Evolutionary conservation across 2,329 filamentous ascomycete genomes (phyloP).

Genomic region (Phyllosticta citrichinensis): DNA sequence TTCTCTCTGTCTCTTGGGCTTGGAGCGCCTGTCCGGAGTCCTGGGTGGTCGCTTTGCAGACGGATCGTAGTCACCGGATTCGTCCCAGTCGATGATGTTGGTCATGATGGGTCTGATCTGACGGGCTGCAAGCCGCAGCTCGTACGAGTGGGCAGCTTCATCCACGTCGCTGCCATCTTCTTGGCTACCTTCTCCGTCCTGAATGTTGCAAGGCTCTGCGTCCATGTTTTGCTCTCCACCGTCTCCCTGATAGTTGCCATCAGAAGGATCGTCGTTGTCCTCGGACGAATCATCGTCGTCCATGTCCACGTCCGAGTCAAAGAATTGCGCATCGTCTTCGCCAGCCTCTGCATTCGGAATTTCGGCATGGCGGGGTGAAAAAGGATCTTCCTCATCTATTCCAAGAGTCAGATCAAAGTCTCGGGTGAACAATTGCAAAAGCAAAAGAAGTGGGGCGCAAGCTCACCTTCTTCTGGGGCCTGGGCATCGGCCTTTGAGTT

Average conservation of each 20-base stretch:
- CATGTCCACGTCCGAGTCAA: background rate
- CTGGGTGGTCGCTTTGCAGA: background rate
- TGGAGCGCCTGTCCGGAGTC: background rate
- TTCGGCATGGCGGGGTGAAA: background rate
- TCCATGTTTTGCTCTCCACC: background rate
- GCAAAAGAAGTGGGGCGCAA: background rate
- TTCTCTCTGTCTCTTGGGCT: background rate
- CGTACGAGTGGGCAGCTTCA: background rate
- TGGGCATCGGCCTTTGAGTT: no score
- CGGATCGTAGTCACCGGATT: slow-evolving; percentile 28
- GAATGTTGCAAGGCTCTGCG: background rate
- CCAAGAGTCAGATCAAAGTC: background rate
- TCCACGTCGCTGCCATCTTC: background rate
- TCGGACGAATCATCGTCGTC: background rate
- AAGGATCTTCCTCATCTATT: background rate
- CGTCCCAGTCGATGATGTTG: slow-evolving; percentile 28
- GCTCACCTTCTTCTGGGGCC: background rate
- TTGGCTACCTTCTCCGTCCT: background rate
- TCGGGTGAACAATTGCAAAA: background rate
- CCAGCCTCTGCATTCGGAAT: no score
- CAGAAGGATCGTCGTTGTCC: background rate
- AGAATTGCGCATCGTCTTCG: background rate
- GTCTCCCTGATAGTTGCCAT: background rate
- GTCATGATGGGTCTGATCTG: background rate
- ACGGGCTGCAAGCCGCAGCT: background rate